Percentiles rank a stretch among this genome's conserved stretches.
Conservation (phyloP, 2,329 filamentous ascomycete species). For the Zymoseptoria crescenta region DNA sequence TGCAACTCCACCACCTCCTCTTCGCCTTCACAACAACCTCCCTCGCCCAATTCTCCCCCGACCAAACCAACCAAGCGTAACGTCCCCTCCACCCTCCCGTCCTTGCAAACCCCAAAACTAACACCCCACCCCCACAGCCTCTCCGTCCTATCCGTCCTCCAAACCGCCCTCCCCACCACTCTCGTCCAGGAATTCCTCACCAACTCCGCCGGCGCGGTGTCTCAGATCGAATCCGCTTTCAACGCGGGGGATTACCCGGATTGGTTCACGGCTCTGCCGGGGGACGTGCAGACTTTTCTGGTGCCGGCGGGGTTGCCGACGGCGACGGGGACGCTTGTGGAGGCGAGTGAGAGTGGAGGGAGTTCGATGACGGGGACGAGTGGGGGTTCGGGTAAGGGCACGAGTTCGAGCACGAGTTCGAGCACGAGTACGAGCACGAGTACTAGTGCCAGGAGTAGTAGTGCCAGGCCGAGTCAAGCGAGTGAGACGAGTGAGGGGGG, state of each 20-base stretch:
- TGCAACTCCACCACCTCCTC: background rate
- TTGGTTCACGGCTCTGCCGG: conserved; percentile 40
- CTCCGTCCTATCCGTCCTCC: conserved; percentile 37
- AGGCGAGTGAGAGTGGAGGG: background rate
- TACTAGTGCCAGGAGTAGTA: background rate
- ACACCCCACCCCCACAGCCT: conserved; percentile 17
- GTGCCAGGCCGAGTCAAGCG: background rate
- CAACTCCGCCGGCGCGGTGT: conserved; percentile 35
- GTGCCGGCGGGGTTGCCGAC: conserved; percentile 21
- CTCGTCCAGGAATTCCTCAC: conserved; percentile 34
- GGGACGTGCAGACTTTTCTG: conserved; percentile 38
- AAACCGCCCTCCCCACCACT: conserved; percentile 39
- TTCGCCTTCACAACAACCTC: background rate
- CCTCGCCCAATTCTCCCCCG: background rate
- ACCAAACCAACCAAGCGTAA: background rate
- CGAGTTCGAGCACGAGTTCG: no score
- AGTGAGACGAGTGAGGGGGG: background rate
- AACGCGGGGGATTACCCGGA: conserved; percentile 35
- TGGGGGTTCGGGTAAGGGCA: background rate
- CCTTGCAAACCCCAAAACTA: background rate
- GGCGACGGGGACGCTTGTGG: conserved; percentile 14
- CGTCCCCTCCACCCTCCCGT: background rate
- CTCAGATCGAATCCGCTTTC: conserved; percentile 37
- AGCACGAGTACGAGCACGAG: background rate
- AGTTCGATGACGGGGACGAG: background rate